Conservation (phyloP, 495 filamentous ascomycete species). For the Chaetomium cochliodes region DNA sequence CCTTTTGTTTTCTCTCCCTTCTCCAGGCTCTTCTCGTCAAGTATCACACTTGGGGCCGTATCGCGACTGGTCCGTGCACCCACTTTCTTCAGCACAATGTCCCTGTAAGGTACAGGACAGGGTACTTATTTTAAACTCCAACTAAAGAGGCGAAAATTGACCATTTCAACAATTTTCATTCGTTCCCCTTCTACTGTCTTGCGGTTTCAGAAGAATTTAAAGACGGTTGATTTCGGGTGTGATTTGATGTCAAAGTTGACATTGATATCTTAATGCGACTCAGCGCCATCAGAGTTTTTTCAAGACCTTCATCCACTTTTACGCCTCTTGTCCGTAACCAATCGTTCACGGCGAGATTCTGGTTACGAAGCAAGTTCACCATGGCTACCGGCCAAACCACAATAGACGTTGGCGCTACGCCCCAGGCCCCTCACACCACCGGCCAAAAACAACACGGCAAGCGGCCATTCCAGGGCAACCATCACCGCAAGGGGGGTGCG, state of each 20-base stretch:
- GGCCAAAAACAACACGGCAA: constrained; percentile 20
- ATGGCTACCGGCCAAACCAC: constrained; percentile 22
- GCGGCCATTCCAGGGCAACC: constrained; percentile 16
- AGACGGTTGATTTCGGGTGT: neutral
- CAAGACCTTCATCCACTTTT: constrained; percentile 5
- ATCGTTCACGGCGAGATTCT: neutral
- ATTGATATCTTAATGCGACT: constrained; percentile 12
- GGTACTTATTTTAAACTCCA: constrained; percentile 10
- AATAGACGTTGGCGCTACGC: constrained; percentile 4
- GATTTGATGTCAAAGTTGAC: neutral
- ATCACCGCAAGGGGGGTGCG: constrained; percentile 22
- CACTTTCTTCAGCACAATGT: neutral
- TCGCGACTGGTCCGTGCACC: constrained; percentile 15
- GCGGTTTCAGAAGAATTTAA: constrained; percentile 1
- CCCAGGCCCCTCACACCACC: constrained; percentile 7
- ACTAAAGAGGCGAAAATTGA: neutral
- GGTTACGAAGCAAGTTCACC: neutral
- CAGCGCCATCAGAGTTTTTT: constrained; percentile 22
- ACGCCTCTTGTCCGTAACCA: constrained; percentile 4
- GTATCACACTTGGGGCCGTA: neutral
- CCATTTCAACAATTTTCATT: neutral
- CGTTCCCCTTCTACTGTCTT: neutral
- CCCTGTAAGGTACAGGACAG: neutral
- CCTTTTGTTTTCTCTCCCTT: neutral
- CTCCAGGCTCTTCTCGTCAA: neutral